phyloP scores from a whole-genome alignment of 164 flowering plant genomes.

The Annona cherimola region DNA sequence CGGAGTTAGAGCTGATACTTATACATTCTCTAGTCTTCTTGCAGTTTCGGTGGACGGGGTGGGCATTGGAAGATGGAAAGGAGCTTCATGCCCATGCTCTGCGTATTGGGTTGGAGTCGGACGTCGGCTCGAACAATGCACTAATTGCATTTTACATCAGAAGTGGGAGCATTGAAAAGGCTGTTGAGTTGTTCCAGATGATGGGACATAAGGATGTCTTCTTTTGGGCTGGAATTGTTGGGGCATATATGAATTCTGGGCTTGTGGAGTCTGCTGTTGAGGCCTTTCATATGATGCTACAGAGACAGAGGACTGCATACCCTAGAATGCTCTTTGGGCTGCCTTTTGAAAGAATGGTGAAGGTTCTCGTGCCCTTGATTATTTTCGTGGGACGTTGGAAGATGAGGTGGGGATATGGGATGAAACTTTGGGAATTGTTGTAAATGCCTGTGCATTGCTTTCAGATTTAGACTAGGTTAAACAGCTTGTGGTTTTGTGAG shows the following conservation, averaged over 20 bases:
- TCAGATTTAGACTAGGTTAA: conserved; percentile 35
- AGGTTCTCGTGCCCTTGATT: conserved; percentile 42
- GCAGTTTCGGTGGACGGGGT: conserved; percentile 41
- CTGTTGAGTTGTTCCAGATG: conserved; percentile 38
- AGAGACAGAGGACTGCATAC: conserved; percentile 36
- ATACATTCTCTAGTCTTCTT: conserved; percentile 58
- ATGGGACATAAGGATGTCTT: conserved; percentile 57
- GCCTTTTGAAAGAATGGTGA: conserved; percentile 61
- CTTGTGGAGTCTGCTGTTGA: conserved; percentile 50
- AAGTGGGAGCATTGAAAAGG: conserved; percentile 47
- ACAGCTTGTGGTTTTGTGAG: conserved; percentile 68
- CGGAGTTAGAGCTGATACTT: conserved; percentile 41
- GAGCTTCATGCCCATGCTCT: conserved; percentile 66
- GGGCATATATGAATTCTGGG: conserved; percentile 65
- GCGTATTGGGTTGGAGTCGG: conserved; percentile 44
- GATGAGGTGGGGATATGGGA: conserved; percentile 55
- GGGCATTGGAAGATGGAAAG: conserved; percentile 32
- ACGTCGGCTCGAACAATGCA: conserved; percentile 70
- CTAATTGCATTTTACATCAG: conserved; percentile 62
- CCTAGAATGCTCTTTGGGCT: conserved; percentile 64
- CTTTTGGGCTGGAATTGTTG: conserved; percentile 73
- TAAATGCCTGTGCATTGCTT: conserved; percentile 62
- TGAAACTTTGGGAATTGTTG: conserved; percentile 58
- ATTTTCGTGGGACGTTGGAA: conserved; percentile 55
- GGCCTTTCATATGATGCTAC: conserved; percentile 58